A percentile compares a stretch with the other conserved stretches of the same genome.
phyloP scores from a whole-genome alignment of 78 protist species.

The Capsaspora owczarzaki region DNA sequence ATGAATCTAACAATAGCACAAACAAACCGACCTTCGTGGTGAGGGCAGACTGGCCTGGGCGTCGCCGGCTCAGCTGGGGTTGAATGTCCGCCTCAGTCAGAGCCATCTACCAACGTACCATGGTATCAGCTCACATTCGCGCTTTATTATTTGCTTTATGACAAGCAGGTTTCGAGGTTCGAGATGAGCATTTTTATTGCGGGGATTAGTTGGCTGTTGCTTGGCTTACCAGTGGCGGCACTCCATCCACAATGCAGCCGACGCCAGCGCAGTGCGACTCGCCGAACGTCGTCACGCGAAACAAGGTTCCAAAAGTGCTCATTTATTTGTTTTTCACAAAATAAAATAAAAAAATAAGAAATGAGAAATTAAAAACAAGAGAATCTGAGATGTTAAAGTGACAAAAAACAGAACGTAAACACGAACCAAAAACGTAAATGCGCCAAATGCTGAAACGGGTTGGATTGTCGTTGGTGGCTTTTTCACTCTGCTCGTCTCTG shows the following conservation, averaged over 20 bases:
- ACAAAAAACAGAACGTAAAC: neutral
- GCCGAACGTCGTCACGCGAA: conserved; percentile 75
- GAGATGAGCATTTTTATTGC: no score
- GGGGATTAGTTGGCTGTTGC: no score
- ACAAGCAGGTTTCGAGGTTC: neutral
- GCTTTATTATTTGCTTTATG: no score
- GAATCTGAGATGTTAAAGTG: neutral
- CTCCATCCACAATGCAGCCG: conserved; percentile 32
- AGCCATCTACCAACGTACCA: conserved; percentile 37
- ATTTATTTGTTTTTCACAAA: neutral
- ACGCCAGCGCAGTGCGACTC: conserved; percentile 69
- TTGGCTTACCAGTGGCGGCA: neutral
- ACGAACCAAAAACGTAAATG: no score
- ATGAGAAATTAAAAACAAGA: no score
- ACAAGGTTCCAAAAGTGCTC: conserved; percentile 46
- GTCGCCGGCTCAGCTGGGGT: conserved; percentile 58
- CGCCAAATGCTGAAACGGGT: no score
- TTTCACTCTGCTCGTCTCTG: no score
- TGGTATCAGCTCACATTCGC: no score
- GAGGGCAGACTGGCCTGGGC: conserved; percentile 62
- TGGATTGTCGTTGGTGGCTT: no score
- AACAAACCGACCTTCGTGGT: conserved; percentile 53
- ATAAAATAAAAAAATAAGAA: neutral
- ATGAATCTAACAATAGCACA: no score
- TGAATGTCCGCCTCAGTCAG: conserved; percentile 63